Conservation (phyloP, 495 filamentous ascomycete genomes). For the Penicillium waksmanii region DNA sequence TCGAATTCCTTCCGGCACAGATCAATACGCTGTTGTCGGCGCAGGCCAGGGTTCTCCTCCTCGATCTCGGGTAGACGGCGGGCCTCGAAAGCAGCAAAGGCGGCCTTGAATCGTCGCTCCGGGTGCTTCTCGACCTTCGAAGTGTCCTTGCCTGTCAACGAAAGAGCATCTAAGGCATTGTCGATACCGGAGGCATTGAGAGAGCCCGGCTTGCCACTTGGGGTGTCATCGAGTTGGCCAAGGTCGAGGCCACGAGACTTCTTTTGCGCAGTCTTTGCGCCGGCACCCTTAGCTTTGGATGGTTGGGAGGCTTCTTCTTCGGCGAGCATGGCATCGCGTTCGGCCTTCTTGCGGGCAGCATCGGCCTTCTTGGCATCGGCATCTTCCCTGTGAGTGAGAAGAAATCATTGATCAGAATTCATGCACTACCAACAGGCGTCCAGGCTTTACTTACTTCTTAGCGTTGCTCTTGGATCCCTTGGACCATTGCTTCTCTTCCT, state of each 20-base stretch:
- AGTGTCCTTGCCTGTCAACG: slow-evolving; percentile 56
- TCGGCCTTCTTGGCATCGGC: slow-evolving; percentile 86
- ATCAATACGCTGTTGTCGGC: slow-evolving; percentile 79
- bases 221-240: slow-evolving; percentile 64
- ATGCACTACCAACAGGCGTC: background rate
- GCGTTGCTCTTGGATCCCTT: slow-evolving; percentile 81
- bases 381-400: slow-evolving; percentile 62
- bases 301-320: slow-evolving; percentile 76
- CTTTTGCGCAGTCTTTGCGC: slow-evolving; percentile 66
- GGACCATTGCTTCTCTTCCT: slow-evolving; percentile 77
- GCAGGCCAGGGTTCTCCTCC: slow-evolving; percentile 73
- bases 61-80: slow-evolving; percentile 84
- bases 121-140: slow-evolving; percentile 83
- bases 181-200: slow-evolving; percentile 87
- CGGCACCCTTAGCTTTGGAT: slow-evolving; percentile 60
- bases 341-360: slow-evolving; percentile 83
- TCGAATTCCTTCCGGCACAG: slow-evolving; percentile 86
- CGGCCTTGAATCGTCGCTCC: slow-evolving; percentile 82
- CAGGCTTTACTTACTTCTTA: slow-evolving; percentile 67
- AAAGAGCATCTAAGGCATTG: slow-evolving; percentile 84
- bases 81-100: slow-evolving; percentile 85
- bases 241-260: slow-evolving; percentile 71
- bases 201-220: slow-evolving; percentile 47
- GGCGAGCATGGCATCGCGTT: slow-evolving; percentile 77
- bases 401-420: slow-evolving; percentile 2